phyloP scores from a whole-genome alignment of 1,284 basidiomycete species.

The Ustilago trichophora region DNA sequence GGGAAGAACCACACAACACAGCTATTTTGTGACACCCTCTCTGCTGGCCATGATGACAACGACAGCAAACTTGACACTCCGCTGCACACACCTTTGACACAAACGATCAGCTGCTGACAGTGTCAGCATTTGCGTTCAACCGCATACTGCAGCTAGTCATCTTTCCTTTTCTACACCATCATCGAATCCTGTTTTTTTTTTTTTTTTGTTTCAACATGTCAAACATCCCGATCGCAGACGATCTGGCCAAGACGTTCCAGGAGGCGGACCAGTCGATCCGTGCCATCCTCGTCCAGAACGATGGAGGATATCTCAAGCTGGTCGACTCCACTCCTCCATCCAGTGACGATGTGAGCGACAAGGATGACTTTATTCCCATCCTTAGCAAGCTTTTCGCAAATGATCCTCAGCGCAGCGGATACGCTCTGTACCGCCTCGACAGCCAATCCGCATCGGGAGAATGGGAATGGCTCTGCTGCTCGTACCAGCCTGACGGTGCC shows the following conservation, averaged over 20 bases:
- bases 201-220: slow-evolving; percentile 17
- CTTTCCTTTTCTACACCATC: not conserved
- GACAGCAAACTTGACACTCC: not conserved
- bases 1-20: slow-evolving; percentile 14
- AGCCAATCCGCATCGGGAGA: slow-evolving; percentile 51
- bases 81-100: too few relatives aligned
- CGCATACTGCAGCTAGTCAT: too few relatives aligned
- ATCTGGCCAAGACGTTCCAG: slow-evolving; percentile 29
- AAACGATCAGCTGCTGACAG: not conserved
- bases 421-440: slow-evolving; percentile 58
- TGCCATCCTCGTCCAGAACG: slow-evolving; percentile 55
- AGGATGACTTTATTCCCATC: slow-evolving; percentile 45
- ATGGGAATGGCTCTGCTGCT: slow-evolving; percentile 60
- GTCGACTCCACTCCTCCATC: slow-evolving; percentile 31
- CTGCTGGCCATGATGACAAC: too few relatives aligned
- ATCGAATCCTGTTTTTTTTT: not conserved
- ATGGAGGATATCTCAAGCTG: slow-evolving; percentile 46
- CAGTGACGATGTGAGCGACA: slow-evolving; percentile 30
- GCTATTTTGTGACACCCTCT: not conserved
- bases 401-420: slow-evolving; percentile 53
- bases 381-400: slow-evolving; percentile 47
- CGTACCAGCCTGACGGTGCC: slow-evolving; percentile 57
- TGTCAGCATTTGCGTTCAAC: too few relatives aligned
- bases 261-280: slow-evolving; percentile 33
- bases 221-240: slow-evolving; percentile 46